Evolutionary conservation across 331 rosid genomes (phyloP), one percentile per base, ranked within the genome.

Genomic region (Quercus lobata): DNA sequence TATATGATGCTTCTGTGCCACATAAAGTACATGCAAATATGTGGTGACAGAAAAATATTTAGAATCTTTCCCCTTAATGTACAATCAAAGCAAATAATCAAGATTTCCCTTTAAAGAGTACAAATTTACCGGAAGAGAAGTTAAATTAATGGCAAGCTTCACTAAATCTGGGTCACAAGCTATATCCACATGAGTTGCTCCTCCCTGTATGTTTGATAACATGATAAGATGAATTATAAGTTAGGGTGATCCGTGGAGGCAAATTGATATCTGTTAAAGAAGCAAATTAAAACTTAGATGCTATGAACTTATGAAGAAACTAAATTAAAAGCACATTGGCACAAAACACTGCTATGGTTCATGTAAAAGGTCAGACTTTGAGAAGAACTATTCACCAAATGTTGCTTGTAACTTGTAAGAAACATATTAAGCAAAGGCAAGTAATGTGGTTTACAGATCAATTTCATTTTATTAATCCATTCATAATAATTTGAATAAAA

Each of bases 151-250:
- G 34, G 97, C 98, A 79, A 94, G 92, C 84, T 89, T 91, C 89
- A 94, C 98, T 87, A 94, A 84, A 84, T 90, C 96, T 1, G 97
- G 94, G 73, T 94, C 98, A 77, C 97, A 92, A 57, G 98, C 98
- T 87, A 92, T 94, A 84, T 94, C 98, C 80, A 92, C 97, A 56
- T 91, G 98, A 84, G 98, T 94, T 72, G 98, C 97, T 86, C 97
- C 98, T 16, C 97, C 98, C 97, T 92, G 77, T 21, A 65, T 54
- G 49, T 71, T 16, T 54, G 60, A 65, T 3, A 34, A 79, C 29
- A 78, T 22, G 3, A 60, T 65, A 15, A 57, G 62, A 57, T 46
- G 41, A 46, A n/a, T 25, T 35, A 9, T 9, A 68, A 68, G 17
- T 35, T 63, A 18, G 7, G 24, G 15, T 29, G 46, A 37, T 16